Conservation (phyloP, 2,329 filamentous ascomycete species). For the Pseudofabraea citricarpa region DNA sequence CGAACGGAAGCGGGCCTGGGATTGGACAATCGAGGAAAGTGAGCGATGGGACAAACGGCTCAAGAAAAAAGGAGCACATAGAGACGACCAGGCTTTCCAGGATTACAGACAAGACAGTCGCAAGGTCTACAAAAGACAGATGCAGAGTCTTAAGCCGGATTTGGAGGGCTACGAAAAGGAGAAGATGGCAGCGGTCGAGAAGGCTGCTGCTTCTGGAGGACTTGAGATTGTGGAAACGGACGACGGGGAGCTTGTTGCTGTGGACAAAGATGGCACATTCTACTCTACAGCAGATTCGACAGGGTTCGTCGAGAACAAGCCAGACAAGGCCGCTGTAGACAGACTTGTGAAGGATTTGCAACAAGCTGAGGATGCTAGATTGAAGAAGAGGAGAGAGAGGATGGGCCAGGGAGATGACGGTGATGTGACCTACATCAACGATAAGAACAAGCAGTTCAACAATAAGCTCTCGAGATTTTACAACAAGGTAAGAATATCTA, state of each 20-base stretch:
- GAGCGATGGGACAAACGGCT: conserved; percentile 90
- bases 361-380: conserved; percentile 79
- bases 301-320: conserved; percentile 78
- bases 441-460: conserved; percentile 99
- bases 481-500: conserved; percentile 60
- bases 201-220: conserved; percentile 76
- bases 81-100: conserved; percentile 83
- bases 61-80: conserved; percentile 76
- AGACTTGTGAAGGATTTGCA: conserved; percentile 79
- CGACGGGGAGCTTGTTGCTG: conserved; percentile 86
- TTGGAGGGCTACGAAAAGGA: conserved; percentile 81
- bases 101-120: conserved; percentile 84
- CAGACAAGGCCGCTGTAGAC: conserved; percentile 82
- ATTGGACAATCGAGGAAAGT: conserved; percentile 94
- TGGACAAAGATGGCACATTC: conserved; percentile 86
- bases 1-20: conserved; percentile 96
- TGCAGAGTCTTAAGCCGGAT: conserved; percentile 71
- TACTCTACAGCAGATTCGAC: conserved; percentile 85
- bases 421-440: conserved; percentile 98
- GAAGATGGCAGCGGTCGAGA: conserved; percentile 79
- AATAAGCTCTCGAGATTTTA: conserved; percentile 94
- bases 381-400: conserved; percentile 82
- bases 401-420: conserved; percentile 76
- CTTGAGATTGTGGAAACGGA: conserved; percentile 95
- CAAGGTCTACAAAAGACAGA: conserved; percentile 91